Conservation (phyloP, 805 yeast species). For the Aciculoconidium aculeatum region DNA sequence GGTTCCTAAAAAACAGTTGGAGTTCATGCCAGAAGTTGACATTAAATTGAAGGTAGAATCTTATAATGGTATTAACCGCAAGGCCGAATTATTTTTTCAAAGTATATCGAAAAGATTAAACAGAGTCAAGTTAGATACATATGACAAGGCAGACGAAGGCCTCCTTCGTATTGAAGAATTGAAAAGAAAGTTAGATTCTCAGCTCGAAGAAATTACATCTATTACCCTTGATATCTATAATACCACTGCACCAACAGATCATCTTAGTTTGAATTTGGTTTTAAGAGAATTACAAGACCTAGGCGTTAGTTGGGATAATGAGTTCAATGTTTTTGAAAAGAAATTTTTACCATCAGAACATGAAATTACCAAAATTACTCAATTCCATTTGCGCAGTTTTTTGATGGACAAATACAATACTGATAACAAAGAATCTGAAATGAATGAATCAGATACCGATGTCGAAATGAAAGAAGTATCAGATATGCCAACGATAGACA, state of each 20-base stretch:
- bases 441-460: too few species aligned
- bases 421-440: constrained; percentile 12
- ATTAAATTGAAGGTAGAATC: constrained; percentile 63
- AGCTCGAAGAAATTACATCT: constrained; percentile 39
- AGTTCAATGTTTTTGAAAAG: constrained; percentile 73
- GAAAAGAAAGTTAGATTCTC: constrained; percentile 45
- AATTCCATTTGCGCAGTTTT: constrained; percentile 74
- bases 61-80: constrained; percentile 46
- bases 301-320: constrained; percentile 83
- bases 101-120: constrained; percentile 66
- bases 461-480: constrained; percentile 2
- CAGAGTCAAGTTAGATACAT: constrained; percentile 71
- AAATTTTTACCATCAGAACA: constrained; percentile 83
- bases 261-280: constrained; percentile 63
- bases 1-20: constrained; percentile 66
- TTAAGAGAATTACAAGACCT: constrained; percentile 70
- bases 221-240: constrained; percentile 50
- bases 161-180: constrained; percentile 51
- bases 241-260: constrained; percentile 54
- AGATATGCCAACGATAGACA: too few species aligned
- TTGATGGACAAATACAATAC: constrained; percentile 48
- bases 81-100: constrained; percentile 58
- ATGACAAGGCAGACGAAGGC: constrained; percentile 69
- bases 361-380: constrained; percentile 86
- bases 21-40: constrained; percentile 69